A percentile compares a stretch with the other conserved stretches of the same genome.
These are phyloP conservation scores for Fraxinus angustifolia DNA, from an alignment of 305 asterid species.

Conservation along the genomic window DNA sequence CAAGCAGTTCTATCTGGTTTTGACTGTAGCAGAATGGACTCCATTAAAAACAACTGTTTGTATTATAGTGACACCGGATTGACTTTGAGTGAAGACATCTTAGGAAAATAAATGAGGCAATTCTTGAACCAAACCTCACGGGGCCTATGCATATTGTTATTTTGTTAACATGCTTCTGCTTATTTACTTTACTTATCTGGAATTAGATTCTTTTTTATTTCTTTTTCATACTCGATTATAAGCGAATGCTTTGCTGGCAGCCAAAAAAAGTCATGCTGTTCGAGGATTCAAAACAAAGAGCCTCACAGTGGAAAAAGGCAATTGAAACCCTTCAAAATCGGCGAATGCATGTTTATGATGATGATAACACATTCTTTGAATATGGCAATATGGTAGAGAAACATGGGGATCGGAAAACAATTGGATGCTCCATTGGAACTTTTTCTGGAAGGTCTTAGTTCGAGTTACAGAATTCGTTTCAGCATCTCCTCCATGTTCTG, in stretches of 20 bases:
- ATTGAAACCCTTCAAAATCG: constrained; percentile 84
- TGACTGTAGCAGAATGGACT: not conserved
- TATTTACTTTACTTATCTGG: not conserved
- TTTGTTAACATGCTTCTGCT: not conserved
- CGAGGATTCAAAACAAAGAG: constrained; percentile 86
- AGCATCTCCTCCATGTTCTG: not conserved
- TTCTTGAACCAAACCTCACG: not conserved
- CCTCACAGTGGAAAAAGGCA: constrained; percentile 91
- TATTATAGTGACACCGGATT: not conserved
- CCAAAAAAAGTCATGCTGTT: constrained; percentile 80
- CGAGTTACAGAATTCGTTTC: not conserved
- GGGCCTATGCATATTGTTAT: not conserved
- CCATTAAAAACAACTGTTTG: not conserved
- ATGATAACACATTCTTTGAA: constrained; percentile 39
- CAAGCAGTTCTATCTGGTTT: not conserved
- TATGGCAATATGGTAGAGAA: constrained; percentile 28
- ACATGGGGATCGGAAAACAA: constrained; percentile 8
- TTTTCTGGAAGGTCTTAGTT: not conserved
- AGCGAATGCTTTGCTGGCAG: constrained; percentile 33
- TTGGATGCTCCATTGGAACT: constrained; percentile 1
- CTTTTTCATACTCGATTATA: not conserved
- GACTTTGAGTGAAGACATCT: not conserved
- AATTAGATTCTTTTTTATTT: no score
- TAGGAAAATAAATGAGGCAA: not conserved
- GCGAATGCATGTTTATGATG: constrained; percentile 30